A percentile compares a stretch with the other conserved stretches of the same genome.
Evolutionary conservation across 1,284 basidiomycete species (phyloP).

Genomic region (Fomes fomentarius): DNA sequence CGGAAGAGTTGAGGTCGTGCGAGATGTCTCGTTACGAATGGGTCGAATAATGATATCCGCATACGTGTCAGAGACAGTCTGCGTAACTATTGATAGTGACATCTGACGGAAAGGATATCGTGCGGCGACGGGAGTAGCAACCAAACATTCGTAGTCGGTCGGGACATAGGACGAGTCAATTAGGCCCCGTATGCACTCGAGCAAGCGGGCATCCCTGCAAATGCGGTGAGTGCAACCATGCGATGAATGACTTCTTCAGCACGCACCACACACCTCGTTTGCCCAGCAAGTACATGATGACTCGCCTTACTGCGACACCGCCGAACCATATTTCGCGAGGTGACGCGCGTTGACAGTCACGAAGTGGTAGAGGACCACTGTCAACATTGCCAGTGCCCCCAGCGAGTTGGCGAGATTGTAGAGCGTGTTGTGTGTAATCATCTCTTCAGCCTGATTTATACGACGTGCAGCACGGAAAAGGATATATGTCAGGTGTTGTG

Average conservation of each 20-base stretch:
- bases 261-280: not conserved
- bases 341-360: constrained; percentile 79
- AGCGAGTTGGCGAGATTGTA: constrained; percentile 85
- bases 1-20: too few species aligned
- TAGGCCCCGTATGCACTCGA: too few species aligned
- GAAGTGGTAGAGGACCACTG: constrained; percentile 86
- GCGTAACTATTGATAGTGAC: not conserved
- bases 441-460: constrained; percentile 34
- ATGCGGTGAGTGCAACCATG: not conserved
- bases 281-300: not conserved
- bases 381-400: constrained; percentile 81
- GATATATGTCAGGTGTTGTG: too few species aligned
- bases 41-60: constrained; percentile 3
- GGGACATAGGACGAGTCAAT: too few species aligned
- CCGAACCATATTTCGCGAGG: constrained; percentile 32
- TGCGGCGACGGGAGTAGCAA: too few species aligned
- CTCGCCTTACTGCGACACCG: constrained; percentile 4
- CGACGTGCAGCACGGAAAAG: too few species aligned
- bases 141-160: too few species aligned
- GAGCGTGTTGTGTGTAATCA: constrained; percentile 82
- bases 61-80: constrained; percentile 1
- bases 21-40: not conserved
- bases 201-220: not conserved
- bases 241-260: not conserved
- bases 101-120: not conserved